phyloP scores from a whole-genome alignment of 2,329 filamentous ascomycete genomes.

The Verticillium klebahnii region DNA sequence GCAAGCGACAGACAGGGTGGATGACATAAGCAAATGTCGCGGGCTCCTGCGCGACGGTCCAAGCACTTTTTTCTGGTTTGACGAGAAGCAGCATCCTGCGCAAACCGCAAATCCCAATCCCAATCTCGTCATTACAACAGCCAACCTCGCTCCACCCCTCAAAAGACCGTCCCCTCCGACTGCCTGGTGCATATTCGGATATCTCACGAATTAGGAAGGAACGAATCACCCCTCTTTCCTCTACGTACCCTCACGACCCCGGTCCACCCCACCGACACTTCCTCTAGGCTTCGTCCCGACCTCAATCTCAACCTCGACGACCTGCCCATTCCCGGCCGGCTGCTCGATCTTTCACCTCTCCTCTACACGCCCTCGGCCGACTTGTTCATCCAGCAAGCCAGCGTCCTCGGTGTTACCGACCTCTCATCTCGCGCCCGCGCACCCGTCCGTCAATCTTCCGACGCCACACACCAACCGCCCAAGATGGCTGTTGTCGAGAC shows the following conservation, averaged over 20 bases:
- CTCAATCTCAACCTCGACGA: conserved; percentile 4
- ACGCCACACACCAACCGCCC: conserved; percentile 8
- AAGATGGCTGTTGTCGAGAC: conserved; percentile 30
- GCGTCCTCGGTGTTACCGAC: conserved; percentile 2
- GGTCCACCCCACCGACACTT: conserved; percentile 9
- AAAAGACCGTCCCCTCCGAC: conserved; percentile 10
- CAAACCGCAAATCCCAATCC: conserved; percentile 5
- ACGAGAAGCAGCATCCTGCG: conserved; percentile 1
- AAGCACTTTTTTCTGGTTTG: conserved; percentile 10
- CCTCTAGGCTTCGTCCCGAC: conserved; percentile 5
- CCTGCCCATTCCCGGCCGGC: neutral
- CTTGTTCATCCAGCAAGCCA: neutral
- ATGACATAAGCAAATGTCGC: neutral
- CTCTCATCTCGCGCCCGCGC: conserved; percentile 3
- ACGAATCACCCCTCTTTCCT: conserved; percentile 20
- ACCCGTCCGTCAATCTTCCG: conserved; percentile 3
- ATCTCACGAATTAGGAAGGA: conserved; percentile 15
- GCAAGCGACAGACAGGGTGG: neutral
- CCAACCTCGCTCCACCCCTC: neutral
- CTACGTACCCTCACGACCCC: conserved; percentile 10
- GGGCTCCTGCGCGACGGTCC: neutral
- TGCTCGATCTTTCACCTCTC: neutral
- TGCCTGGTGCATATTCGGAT: conserved; percentile 35
- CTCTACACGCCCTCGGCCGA: neutral
- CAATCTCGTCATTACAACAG: conserved; percentile 11